phyloP scores from a whole-genome alignment of 805 yeast genomes.

The Ascoidea rubescens region DNA sequence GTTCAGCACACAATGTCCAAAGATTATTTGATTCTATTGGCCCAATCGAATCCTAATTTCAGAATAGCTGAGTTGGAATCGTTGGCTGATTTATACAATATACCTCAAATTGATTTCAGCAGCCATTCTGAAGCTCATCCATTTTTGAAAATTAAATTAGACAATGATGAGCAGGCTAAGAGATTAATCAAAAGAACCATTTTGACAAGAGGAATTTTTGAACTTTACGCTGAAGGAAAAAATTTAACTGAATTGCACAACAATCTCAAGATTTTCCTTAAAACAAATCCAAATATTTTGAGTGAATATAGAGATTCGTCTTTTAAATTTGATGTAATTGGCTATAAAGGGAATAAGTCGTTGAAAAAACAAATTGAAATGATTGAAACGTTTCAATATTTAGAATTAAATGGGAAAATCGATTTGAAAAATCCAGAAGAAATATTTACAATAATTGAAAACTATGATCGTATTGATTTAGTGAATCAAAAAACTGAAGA shows the following conservation, averaged over 20 bases:
- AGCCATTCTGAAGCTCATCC: slow-evolving; percentile 49
- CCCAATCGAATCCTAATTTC: slow-evolving; percentile 72
- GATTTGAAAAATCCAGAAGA: slow-evolving; percentile 65
- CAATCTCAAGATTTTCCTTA: slow-evolving; percentile 22
- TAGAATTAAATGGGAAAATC: slow-evolving; percentile 67
- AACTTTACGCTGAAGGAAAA: slow-evolving; percentile 66
- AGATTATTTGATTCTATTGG: slow-evolving; percentile 66
- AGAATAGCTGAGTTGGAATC: slow-evolving; percentile 76
- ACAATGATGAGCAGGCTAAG: slow-evolving; percentile 52
- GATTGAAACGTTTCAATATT: slow-evolving; percentile 59
- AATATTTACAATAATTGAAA: slow-evolving; percentile 60
- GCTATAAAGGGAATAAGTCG: slow-evolving; percentile 56
- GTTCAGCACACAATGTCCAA: slow-evolving; percentile 21
- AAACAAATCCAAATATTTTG: slow-evolving; percentile 12
- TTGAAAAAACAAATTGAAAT: slow-evolving; percentile 37
- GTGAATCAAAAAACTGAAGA: slow-evolving; percentile 13
- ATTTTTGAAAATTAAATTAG: slow-evolving; percentile 54
- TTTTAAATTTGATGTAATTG: slow-evolving; percentile 75
- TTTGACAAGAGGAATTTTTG: slow-evolving; percentile 64
- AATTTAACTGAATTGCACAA: slow-evolving; percentile 44
- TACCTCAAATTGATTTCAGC: slow-evolving; percentile 42
- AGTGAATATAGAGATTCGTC: slow-evolving; percentile 27
- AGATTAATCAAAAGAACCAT: slow-evolving; percentile 54
- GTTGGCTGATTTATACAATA: slow-evolving; percentile 48
- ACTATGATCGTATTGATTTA: slow-evolving; percentile 23